Conservation (phyloP, 2,329 filamentous ascomycete genomes). For the Epichloe bromicola region DNA sequence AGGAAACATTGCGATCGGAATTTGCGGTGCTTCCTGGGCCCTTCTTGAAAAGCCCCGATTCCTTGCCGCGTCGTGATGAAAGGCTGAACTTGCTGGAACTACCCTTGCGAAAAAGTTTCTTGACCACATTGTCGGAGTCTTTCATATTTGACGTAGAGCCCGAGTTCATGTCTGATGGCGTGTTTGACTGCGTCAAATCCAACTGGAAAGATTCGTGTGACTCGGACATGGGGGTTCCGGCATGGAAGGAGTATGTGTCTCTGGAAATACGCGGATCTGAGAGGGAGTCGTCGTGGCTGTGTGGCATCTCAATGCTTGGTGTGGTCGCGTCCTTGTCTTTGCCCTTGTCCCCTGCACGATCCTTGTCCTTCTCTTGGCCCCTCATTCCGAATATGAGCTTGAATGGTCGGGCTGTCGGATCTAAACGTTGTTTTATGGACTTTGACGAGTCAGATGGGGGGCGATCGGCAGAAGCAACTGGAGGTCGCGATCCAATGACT, state of each 20-base stretch:
- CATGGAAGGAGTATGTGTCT: constrained; percentile 44
- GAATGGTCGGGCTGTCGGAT: constrained; percentile 82
- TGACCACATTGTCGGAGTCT: constrained; percentile 43
- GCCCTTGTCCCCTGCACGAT: constrained; percentile 22
- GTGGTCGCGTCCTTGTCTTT: constrained; percentile 25
- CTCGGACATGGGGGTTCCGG: constrained; percentile 45
- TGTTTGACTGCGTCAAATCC: constrained; percentile 43
- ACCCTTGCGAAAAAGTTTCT: constrained; percentile 51
- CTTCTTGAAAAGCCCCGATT: constrained; percentile 44
- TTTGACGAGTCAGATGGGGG: constrained; percentile 13
- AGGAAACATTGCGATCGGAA: constrained; percentile 42
- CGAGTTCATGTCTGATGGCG: constrained; percentile 38
- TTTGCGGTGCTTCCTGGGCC: constrained; percentile 42
- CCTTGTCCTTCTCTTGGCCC: constrained; percentile 24
- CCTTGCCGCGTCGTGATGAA: constrained; percentile 42
- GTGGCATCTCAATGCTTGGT: constrained; percentile 25
- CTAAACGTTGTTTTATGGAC: constrained; percentile 50
- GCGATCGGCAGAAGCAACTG: constrained; percentile 12
- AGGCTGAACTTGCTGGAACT: constrained; percentile 54
- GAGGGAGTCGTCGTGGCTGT: constrained; percentile 33
- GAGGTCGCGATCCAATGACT: constrained; percentile 69
- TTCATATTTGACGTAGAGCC: constrained; percentile 27
- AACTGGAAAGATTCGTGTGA: constrained; percentile 45
- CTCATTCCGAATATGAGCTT: constrained; percentile 50
- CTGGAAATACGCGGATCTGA: constrained; percentile 41